Percentiles rank a stretch among this genome's conserved stretches.
Conservation (phyloP, 2,329 filamentous ascomycete species). For the Colletotrichum aenigma region DNA sequence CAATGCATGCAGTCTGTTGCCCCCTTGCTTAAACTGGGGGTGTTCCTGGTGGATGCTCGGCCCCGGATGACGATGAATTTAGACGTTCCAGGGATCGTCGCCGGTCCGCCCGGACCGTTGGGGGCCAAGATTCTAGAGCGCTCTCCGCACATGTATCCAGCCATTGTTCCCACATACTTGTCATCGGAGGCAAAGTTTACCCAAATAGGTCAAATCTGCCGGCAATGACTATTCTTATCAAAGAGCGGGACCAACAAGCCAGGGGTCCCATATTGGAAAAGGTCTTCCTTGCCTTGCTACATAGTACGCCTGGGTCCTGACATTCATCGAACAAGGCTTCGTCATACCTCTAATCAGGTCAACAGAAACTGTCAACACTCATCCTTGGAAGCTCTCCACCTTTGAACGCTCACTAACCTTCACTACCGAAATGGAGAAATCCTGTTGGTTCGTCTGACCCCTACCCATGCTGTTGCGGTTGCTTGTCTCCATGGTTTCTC, state of each 20-base stretch:
- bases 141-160: background rate
- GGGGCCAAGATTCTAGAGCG: background rate
- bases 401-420: background rate
- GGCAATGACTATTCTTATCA: background rate
- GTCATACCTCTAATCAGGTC: background rate
- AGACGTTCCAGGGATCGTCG: background rate
- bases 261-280: background rate
- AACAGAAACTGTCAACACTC: background rate
- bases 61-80: background rate
- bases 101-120: background rate
- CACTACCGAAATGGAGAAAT: background rate
- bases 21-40: background rate
- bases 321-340: background rate
- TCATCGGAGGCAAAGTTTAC: background rate
- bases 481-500: background rate
- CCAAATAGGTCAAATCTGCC: background rate
- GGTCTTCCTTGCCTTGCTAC: background rate
- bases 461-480: background rate
- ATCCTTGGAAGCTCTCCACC: background rate
- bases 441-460: background rate
- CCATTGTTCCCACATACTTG: background rate
- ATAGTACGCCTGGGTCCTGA: background rate
- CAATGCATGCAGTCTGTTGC: background rate
- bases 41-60: background rate
- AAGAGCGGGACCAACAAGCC: background rate